Base-by-base conservation (phyloP, 2,329 filamentous ascomycete genomes). In the Pseudogymnoascus verrucosus region DNA sequence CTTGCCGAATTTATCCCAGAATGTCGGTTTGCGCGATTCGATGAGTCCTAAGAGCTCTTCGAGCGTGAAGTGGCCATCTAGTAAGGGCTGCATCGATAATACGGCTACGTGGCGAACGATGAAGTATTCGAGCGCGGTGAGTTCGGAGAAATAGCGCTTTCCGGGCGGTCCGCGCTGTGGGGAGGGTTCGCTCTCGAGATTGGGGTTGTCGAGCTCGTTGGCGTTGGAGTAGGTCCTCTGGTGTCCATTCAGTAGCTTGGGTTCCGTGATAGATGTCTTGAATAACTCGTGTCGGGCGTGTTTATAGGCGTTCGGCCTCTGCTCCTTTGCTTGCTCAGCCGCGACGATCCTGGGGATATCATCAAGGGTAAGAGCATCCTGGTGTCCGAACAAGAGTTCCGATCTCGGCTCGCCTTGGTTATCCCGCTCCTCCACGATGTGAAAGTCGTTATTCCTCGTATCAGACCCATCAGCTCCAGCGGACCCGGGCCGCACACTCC, bases 1-100 rank as follows among this genome's bases (percentile, higher is more conserved):
- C 74, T 97, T 96, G 67, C 93, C 93, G 67, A 99, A 93, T 71
- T 97, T 97, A 75, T 93, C 95, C 95, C 95, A 99, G 77, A 99
- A 96, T 0, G 91, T 98, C 23, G 91, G 87, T 69, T 96, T 96
- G 72, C 91, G 88, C 2, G 91, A 91, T 76, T 99, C 95, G 66
- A 99, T 98, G 60, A 99, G 85, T 66, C 90, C 87, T 12, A 98
- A 83, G 1, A 99, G 81, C 72, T 99, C 95, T 68, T 98, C 95
- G 64, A 98, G 83, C n/a, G 89, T 90, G 76, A 98, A 98, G 69
- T 96, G 87, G 3, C 87, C 86, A 70, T 96, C 92, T 4, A 99
- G 82, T 75, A 98, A 82, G 5, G 95, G 92, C 68, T 96, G 91
- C 87, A 99, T 96, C 0, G 91, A 93, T 65, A 99, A 80, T 5